Conservation (phyloP, 768 basidiomycete genomes). For the Trametes maxima region DNA sequence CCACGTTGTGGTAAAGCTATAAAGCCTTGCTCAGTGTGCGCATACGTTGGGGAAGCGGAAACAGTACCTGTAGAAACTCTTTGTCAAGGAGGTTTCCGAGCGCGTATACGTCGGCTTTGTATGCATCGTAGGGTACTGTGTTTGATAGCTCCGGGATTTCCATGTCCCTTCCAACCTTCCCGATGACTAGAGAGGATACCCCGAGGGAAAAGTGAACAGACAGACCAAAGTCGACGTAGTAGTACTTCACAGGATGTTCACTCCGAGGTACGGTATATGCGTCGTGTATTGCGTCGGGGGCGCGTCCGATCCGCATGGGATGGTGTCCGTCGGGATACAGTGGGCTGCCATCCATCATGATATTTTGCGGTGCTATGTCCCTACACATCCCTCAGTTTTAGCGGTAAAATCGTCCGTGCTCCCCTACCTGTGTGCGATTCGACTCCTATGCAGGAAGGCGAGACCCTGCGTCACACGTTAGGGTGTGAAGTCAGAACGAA, state of each 20-base stretch:
- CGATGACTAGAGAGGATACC: slow-evolving; percentile 14
- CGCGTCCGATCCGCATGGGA: slow-evolving; percentile 30
- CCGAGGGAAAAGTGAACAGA: slow-evolving; percentile 21
- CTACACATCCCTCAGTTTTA: too few relatives aligned
- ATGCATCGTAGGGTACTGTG: slow-evolving; percentile 26
- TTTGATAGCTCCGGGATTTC: slow-evolving; percentile 25
- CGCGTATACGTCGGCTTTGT: slow-evolving; percentile 30
- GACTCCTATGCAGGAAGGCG: slow-evolving; percentile 17
- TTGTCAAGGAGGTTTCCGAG: slow-evolving; percentile 29
- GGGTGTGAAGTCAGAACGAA: neutral
- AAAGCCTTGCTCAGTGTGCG: too few relatives aligned
- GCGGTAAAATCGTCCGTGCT: too few relatives aligned
- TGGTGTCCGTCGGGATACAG: slow-evolving; percentile 25
- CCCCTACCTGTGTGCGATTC: slow-evolving; percentile 26
- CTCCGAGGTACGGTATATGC: slow-evolving; percentile 35
- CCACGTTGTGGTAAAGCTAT: slow-evolving; percentile 18
- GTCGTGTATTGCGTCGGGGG: slow-evolving; percentile 37
- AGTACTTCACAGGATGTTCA: slow-evolving; percentile 37
- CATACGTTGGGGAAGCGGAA: too few relatives aligned
- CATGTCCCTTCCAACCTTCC: slow-evolving; percentile 19
- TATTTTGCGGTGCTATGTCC: slow-evolving; percentile 20
- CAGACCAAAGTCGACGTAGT: slow-evolving; percentile 26
- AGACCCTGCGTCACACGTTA: slow-evolving; percentile 22
- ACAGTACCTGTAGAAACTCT: slow-evolving; percentile 21
- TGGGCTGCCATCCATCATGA: slow-evolving; percentile 26